These are phyloP conservation scores for Colletotrichum sojae DNA, from an alignment of 2,329 filamentous ascomycete genomes.

Conservation along the genomic window DNA sequence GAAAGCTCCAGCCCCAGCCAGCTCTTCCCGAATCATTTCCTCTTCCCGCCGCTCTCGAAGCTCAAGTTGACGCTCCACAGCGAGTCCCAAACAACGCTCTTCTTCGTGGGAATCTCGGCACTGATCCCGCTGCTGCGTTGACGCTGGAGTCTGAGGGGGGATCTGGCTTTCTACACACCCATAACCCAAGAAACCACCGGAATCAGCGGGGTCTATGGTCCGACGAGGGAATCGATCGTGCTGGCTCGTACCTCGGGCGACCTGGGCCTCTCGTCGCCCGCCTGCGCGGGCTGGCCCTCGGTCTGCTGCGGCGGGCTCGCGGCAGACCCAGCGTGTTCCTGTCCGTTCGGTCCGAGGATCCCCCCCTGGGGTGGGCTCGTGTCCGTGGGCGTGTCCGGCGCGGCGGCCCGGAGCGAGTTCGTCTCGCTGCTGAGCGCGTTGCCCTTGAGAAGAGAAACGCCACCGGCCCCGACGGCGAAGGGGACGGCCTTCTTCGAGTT, in stretches of 20 bases:
- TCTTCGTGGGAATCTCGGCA: slow-evolving; percentile 60
- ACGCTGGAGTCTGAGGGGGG: slow-evolving; percentile 50
- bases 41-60: slow-evolving; percentile 57
- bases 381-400: slow-evolving; percentile 57
- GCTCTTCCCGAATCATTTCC: neutral
- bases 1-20: neutral
- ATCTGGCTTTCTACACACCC: slow-evolving; percentile 41
- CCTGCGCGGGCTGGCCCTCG: slow-evolving; percentile 31
- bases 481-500: slow-evolving; percentile 83
- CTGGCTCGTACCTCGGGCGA: slow-evolving; percentile 66
- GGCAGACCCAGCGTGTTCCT: slow-evolving; percentile 24
- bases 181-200: slow-evolving; percentile 35
- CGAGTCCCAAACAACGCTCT: slow-evolving; percentile 72
- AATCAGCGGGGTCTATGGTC: slow-evolving; percentile 57
- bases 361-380: slow-evolving; percentile 58
- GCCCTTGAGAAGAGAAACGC: slow-evolving; percentile 58
- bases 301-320: slow-evolving; percentile 25
- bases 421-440: slow-evolving; percentile 71
- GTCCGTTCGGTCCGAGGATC: slow-evolving; percentile 36
- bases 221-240: slow-evolving; percentile 65
- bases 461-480: slow-evolving; percentile 58
- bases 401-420: slow-evolving; percentile 67
- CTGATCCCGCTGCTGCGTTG: slow-evolving; percentile 54
- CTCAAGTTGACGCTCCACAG: slow-evolving; percentile 74
- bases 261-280: slow-evolving; percentile 34